Base-by-base conservation (phyloP, 2,329 filamentous ascomycete species). In the Colletotrichum lindemuthianum region DNA sequence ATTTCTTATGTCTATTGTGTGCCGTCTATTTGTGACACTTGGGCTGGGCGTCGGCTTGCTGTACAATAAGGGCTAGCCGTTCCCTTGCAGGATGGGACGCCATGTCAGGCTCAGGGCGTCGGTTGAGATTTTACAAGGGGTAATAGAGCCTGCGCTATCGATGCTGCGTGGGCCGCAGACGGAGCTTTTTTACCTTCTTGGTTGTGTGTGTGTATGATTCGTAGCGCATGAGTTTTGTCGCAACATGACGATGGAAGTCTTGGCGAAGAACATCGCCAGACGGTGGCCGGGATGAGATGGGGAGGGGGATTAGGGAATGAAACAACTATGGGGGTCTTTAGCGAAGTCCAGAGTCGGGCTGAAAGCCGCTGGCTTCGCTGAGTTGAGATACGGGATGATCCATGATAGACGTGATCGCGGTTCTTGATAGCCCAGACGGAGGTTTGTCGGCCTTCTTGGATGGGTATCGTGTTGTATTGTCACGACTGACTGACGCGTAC, bases 21-120 rank as follows among this genome's bases (percentile, higher is more conserved):
- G 13, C 36, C 9, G 54, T 44, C 8, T 32, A 37, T 8, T 15
- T n/a, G 39, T 32, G 36, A 33, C 9, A 24, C 24, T 24, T 24
- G 24, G 24, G 33, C 34, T 40, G 50, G 40, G 16, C 40, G 50
- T 60, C 56, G 60, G 57, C 33, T 34, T n/a, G 48, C n/a, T 8
- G 13, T 16, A 59, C 55, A 43, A 60, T 33, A 39, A 12, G 24
- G 57, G 57, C 36, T 55, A 55, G 44, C 12, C 32, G 15, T 33
- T 15, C 13, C 24, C 53, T 16, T 41, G 33, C 34, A 34, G 16
- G n/a, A 11, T 34, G 8, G 37, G 9, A 13, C 45, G 48, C 32
- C 39, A 52, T 50, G 24, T 16, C 37, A 33, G 15, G 33, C 45
- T 43, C 13, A 44, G 44, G 39, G 41, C 24, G 24, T 58, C 37